phyloP scores from a whole-genome alignment of 768 basidiomycete species.

The Auricularia auricula-judae region DNA sequence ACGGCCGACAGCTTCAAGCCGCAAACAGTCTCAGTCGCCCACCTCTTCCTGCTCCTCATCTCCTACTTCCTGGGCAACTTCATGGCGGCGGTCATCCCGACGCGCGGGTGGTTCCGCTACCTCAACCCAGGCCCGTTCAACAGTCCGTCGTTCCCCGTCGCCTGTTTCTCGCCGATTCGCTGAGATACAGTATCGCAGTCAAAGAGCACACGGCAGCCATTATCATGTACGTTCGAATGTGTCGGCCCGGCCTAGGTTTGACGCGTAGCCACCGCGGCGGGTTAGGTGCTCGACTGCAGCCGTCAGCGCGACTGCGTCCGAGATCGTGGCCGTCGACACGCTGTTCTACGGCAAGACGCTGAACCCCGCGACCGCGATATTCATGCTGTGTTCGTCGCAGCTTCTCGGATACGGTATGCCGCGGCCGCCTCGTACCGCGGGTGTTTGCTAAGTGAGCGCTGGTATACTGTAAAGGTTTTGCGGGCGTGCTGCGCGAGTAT shows the following conservation, averaged over 20 bases:
- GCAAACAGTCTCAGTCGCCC: constrained; percentile 16
- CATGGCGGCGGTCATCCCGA: constrained; percentile 10
- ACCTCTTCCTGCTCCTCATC: constrained; percentile 21
- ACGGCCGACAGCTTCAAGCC: constrained; percentile 15
- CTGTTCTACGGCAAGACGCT: constrained; percentile 15
- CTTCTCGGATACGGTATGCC: constrained; percentile 15
- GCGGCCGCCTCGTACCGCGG: neutral
- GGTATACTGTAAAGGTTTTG: constrained; percentile 7
- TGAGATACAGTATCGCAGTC: constrained; percentile 12
- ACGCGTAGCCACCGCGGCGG: no score
- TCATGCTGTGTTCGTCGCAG: constrained; percentile 18
- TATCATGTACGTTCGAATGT: constrained; percentile 13
- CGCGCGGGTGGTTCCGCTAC: constrained; percentile 14
- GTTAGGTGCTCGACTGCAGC: constrained; percentile 19
- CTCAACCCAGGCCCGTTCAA: constrained; percentile 21
- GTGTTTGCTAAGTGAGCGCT: constrained; percentile 12
- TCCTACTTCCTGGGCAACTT: constrained; percentile 17
- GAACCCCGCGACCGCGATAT: constrained; percentile 20
- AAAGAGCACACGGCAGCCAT: constrained; percentile 21
- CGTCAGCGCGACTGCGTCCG: constrained; percentile 20
- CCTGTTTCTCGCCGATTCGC: neutral
- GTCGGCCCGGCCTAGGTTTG: no score
- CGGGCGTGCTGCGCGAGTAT: neutral
- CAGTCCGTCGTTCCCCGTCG: constrained; percentile 17
- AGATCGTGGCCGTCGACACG: constrained; percentile 23